Evolutionary conservation across 2,329 filamentous ascomycete genomes (phyloP).

Genomic region (Arthroderma uncinatum): DNA sequence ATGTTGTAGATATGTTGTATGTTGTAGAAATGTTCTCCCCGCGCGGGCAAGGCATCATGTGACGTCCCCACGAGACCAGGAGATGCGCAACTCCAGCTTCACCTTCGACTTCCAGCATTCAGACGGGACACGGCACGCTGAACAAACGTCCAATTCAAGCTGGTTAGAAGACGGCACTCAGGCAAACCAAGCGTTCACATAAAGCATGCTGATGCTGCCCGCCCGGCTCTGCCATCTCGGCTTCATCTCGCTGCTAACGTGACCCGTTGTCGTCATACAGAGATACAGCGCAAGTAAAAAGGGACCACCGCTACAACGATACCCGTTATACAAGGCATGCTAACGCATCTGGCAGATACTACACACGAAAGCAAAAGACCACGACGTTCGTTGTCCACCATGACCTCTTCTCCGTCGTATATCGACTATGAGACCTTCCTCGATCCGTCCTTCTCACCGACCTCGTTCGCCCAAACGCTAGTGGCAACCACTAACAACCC

Average conservation of each 20-base stretch:
- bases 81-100: not conserved
- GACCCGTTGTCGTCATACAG: not conserved
- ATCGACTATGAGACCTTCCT: constrained; percentile 94
- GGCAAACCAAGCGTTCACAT: not conserved
- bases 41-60: not conserved
- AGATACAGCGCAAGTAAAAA: not conserved
- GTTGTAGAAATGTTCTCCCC: not conserved
- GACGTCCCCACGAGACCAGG: not conserved
- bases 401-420: constrained; percentile 40
- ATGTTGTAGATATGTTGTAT: not conserved
- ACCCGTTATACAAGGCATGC: not conserved
- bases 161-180: not conserved
- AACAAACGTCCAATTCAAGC: no score
- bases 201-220: not conserved
- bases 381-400: no score
- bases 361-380: no score
- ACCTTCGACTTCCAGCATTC: not conserved
- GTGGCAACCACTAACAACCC: constrained; percentile 86
- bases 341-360: not conserved
- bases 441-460: constrained; percentile 66
- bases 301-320: not conserved
- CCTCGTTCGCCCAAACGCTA: constrained; percentile 75
- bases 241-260: not conserved
- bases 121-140: not conserved
- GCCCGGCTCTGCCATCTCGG: not conserved